Base-by-base conservation (phyloP, 139 green algal species). In the Penium margaritaceum region DNA sequence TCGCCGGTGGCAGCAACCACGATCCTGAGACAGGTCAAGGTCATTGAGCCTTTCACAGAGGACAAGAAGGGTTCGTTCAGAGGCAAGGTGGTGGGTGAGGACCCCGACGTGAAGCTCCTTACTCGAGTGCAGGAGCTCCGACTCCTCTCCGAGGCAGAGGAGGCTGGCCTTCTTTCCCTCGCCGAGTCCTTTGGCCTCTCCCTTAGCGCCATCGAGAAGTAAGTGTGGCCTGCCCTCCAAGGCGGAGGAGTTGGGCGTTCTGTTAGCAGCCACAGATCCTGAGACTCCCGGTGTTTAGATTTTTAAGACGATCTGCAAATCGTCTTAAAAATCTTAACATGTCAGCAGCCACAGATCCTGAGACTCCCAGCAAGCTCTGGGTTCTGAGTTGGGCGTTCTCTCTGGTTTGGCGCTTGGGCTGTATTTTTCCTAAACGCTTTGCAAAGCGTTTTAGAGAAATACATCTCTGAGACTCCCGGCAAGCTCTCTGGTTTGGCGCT, bases 201-300 rank as follows among this genome's bases (percentile, higher is more conserved):
- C 5, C 75, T 91, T 37, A 74, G 68, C 30, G 82, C 75, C 55
- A 89, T 92, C 55, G 88, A 92, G 73, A 75, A 88, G 66, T 78
- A 77, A n/a, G n/a, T n/a, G n/a, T 35, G 88, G 88, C n/a, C 76
- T 91, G 38, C 81, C 93, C 36, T 85, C 74, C 47, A 91, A 81
- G 21, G 88, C 71, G 17, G 68, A 76, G 51, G 30, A 43, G 24
- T 67, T 65, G 2, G 68, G 68, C 5, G 60, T 76, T 2, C 33
- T 76, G 27, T 76, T 51, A 29, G 68, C 68, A 37, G 68, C 60
- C 27, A 65, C 46, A 19, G 46, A 76, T 38, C 19, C 9, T n/a
- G n/a, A n/a, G n/a, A n/a, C n/a, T n/a, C n/a, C n/a, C n/a, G n/a
- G n/a, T n/a, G n/a, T n/a, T n/a, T n/a, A n/a, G n/a, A n/a, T n/a